phyloP scores from a whole-genome alignment of 139 green algal species.

The Astrephomene gubernaculifera region DNA sequence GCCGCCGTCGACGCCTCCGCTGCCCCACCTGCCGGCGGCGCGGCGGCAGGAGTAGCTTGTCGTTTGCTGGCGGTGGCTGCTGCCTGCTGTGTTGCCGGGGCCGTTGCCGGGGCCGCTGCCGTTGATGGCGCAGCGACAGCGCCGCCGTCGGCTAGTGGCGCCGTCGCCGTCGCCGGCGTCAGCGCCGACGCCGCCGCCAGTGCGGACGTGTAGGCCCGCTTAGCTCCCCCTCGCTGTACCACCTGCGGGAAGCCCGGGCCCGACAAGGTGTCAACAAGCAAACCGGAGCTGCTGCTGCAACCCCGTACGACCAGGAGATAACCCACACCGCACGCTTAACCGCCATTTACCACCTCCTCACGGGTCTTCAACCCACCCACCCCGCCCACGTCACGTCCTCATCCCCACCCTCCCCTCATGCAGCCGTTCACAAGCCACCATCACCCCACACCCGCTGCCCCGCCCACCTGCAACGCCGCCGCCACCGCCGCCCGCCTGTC shows the following conservation, averaged over 20 bases:
- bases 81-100: neutral
- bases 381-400: neutral
- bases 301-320: no score
- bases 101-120: neutral
- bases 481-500: conserved; percentile 40
- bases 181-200: neutral
- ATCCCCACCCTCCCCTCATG: neutral
- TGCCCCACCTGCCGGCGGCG: neutral
- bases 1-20: neutral
- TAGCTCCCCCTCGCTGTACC: conserved; percentile 30
- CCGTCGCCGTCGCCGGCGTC: neutral
- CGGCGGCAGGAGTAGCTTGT: neutral
- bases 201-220: neutral
- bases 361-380: no score
- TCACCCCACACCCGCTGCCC: neutral
- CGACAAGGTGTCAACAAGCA: no score
- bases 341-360: no score
- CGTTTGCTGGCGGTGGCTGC: neutral
- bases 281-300: no score
- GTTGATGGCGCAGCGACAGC: neutral
- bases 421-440: neutral
- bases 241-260: no score
- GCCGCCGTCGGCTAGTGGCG: neutral
- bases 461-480: conserved; percentile 26
- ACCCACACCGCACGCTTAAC: no score